Evolutionary conservation across 257 asterid species (phyloP).

Genomic region (Solanum tarapatanum): DNA sequence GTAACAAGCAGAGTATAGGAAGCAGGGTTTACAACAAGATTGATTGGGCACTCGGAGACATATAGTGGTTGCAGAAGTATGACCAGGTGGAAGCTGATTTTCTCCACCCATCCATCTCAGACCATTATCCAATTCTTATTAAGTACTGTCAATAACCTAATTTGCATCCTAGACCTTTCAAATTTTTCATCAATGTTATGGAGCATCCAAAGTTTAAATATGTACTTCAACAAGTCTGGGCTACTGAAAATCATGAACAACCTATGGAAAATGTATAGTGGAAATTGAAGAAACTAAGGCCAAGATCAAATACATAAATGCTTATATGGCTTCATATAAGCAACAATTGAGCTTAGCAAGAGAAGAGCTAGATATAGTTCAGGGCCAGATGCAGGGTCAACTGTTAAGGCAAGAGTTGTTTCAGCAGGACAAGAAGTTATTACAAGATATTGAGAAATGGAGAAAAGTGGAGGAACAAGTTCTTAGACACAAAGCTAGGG

Average conservation of each 20-base stretch:
- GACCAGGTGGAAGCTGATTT: background rate
- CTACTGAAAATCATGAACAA: no score
- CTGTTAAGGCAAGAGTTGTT: no score
- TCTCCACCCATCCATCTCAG: background rate
- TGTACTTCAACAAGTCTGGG: no score
- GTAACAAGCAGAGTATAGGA: background rate
- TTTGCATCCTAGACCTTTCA: background rate
- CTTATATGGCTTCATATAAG: no score
- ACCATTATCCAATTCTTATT: background rate
- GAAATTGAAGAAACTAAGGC: background rate
- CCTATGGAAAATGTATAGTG: no score
- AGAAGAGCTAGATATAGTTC: no score
- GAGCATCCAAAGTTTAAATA: background rate
- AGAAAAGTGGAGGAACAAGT: background rate
- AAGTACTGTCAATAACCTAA: background rate
- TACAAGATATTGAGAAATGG: background rate
- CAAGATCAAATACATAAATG: no score
- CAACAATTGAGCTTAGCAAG: no score
- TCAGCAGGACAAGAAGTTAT: background rate
- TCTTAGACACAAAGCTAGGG: no score
- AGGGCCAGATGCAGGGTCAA: background rate
- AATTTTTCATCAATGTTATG: background rate
- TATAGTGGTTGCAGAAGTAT: background rate
- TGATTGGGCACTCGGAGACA: background rate
- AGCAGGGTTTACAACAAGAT: background rate